phyloP scores from a whole-genome alignment of 164 flowering plant species.

The Chimonanthus praecox region DNA sequence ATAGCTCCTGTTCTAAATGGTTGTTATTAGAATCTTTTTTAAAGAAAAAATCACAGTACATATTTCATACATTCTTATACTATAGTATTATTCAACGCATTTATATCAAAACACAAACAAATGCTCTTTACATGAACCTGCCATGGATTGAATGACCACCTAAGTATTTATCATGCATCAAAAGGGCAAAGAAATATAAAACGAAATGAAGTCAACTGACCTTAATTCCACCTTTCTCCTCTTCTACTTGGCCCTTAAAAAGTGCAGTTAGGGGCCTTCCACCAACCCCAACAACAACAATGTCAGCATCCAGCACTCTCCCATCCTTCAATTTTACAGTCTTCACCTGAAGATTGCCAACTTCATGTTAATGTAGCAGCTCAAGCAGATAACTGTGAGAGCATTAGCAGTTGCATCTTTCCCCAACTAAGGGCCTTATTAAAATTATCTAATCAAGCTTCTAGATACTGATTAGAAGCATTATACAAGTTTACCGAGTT shows the following conservation, averaged over 20 bases:
- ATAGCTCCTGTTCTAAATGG: too few species aligned
- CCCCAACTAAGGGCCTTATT: background rate
- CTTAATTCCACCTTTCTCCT: slow-evolving; percentile 96
- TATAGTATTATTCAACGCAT: too few species aligned
- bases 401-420: too few species aligned
- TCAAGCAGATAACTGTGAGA: background rate
- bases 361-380: background rate
- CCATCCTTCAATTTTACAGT: slow-evolving; percentile 89
- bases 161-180: too few species aligned
- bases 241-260: slow-evolving; percentile 91
- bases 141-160: too few species aligned
- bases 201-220: slow-evolving; percentile 23
- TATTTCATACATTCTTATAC: too few species aligned
- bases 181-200: background rate
- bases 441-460: background rate
- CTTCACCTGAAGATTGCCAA: slow-evolving; percentile 55
- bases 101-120: too few species aligned
- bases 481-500: background rate
- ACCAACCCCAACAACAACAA: slow-evolving; percentile 97
- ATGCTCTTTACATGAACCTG: too few species aligned
- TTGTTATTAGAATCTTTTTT: too few species aligned
- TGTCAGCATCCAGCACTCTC: slow-evolving; percentile 83
- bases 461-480: background rate
- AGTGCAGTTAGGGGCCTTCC: slow-evolving; percentile 73
- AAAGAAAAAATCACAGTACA: too few species aligned